phyloP scores from a whole-genome alignment of 208 protist genomes.

The Endotrypanum monterogeii region DNA sequence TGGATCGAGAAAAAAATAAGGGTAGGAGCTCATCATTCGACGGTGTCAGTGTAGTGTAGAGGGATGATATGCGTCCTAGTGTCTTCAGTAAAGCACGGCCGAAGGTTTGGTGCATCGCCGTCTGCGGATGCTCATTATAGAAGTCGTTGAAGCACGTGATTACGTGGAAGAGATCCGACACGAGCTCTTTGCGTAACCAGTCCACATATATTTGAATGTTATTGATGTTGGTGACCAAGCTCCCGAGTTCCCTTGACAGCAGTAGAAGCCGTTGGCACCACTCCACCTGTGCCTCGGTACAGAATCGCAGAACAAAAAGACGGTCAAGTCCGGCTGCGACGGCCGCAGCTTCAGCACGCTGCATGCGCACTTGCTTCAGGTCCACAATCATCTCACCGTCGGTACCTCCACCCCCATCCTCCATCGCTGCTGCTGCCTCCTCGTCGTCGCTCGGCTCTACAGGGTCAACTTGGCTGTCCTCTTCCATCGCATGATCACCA shows the following conservation, averaged over 20 bases:
- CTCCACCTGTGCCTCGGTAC: conserved; percentile 81
- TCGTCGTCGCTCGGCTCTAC: conserved; percentile 15
- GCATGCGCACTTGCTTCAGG: conserved; percentile 44
- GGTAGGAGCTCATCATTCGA: conserved; percentile 70
- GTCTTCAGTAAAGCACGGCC: conserved; percentile 76
- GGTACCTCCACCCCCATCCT: conserved; percentile 25
- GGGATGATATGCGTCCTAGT: conserved; percentile 67
- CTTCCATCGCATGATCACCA: conserved; percentile 1
- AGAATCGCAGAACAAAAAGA: conserved; percentile 62
- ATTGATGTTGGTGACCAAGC: conserved; percentile 41
- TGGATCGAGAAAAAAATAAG: conserved; percentile 68
- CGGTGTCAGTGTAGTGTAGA: conserved; percentile 73
- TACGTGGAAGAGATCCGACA: conserved; percentile 78
- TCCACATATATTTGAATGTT: conserved; percentile 75
- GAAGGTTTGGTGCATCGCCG: conserved; percentile 65
- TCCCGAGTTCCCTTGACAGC: conserved; percentile 64
- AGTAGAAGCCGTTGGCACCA: conserved; percentile 76
- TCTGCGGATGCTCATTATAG: conserved; percentile 59
- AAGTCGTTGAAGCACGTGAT: conserved; percentile 79
- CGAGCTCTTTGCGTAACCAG: conserved; percentile 82
- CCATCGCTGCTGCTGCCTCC: conserved; percentile 20
- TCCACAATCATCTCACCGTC: conserved; percentile 24
- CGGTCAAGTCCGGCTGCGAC: conserved; percentile 74
- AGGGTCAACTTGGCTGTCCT: conserved; percentile 8
- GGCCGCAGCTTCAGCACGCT: conserved; percentile 62